phyloP scores from a whole-genome alignment of 2,329 filamentous ascomycete genomes.

The Verticillium nonalfalfae region DNA sequence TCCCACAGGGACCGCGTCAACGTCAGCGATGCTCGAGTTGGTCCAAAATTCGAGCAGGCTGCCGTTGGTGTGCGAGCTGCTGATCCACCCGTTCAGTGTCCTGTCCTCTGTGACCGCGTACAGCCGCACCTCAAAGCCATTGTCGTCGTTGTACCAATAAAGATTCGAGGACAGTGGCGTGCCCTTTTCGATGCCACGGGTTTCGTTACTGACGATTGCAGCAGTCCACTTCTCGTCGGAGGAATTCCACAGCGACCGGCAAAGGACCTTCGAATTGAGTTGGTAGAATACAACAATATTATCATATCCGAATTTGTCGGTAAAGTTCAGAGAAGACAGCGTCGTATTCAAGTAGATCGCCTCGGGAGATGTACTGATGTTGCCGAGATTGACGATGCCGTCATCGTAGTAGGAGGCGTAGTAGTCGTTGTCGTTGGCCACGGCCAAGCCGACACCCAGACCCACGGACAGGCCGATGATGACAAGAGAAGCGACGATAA shows the following conservation, averaged over 20 bases:
- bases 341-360: constrained; percentile 1
- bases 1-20: constrained; percentile 4
- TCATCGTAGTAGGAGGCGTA: neutral
- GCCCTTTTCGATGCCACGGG: constrained; percentile 3
- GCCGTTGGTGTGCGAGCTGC: constrained; percentile 1
- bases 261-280: constrained; percentile 2
- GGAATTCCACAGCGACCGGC: constrained; percentile 7
- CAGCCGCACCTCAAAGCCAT: constrained; percentile 5
- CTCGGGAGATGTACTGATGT: neutral
- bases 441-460: constrained; percentile 5
- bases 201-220: constrained; percentile 1
- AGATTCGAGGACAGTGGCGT: constrained; percentile 9
- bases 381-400: neutral
- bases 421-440: neutral
- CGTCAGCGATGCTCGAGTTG: constrained; percentile 6
- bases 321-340: constrained; percentile 8
- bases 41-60: neutral
- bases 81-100: constrained; percentile 7
- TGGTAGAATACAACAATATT: constrained; percentile 8
- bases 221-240: constrained; percentile 5
- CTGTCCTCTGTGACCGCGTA: constrained; percentile 7
- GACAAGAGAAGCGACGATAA: constrained; percentile 1
- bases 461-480: constrained; percentile 6
- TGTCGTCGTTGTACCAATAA: constrained; percentile 6
- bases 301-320: constrained; percentile 7